Evolutionary conservation across 352 stramenopile species (phyloP).

Genomic region (Thraustochytrium striatum): DNA sequence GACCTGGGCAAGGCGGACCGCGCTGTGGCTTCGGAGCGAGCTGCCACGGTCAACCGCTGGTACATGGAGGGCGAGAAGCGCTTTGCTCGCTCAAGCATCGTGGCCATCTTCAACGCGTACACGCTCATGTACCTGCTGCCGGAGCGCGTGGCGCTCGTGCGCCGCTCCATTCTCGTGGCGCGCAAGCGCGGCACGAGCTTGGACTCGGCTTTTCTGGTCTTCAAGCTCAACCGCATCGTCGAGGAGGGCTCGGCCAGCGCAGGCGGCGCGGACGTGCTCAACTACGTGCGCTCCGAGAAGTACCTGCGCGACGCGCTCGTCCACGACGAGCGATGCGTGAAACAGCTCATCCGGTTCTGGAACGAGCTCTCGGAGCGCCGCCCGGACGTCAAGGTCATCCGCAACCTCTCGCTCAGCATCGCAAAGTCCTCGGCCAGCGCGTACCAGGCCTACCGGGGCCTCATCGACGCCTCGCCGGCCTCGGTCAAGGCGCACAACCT

Average conservation of each 20-base stretch:
- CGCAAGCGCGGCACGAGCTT: background rate
- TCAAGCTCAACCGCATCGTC: slow-evolving; percentile 2
- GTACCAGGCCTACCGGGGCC: slow-evolving; percentile 15
- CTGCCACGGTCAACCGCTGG: background rate
- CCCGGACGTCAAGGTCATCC: slow-evolving; percentile 12
- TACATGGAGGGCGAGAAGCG: background rate
- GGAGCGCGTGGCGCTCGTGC: background rate
- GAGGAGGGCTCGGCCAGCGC: slow-evolving; percentile 2
- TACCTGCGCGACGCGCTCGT: slow-evolving; percentile 1
- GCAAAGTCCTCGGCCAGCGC: background rate
- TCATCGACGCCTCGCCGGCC: background rate
- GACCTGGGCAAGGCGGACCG: slow-evolving; percentile 13
- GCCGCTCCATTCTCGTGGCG: background rate
- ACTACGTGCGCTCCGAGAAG: slow-evolving; percentile 4
- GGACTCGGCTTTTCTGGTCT: background rate
- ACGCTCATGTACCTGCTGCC: background rate
- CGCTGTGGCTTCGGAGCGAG: background rate
- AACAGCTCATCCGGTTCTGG: slow-evolving; percentile 17
- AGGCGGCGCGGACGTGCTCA: slow-evolving; percentile 22
- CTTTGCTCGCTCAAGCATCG: background rate
- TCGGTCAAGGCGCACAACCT: slow-evolving; percentile 14
- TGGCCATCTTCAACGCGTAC: slow-evolving; percentile 15
- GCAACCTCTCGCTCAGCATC: background rate
- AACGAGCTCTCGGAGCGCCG: slow-evolving; percentile 24
- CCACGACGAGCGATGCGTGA: slow-evolving; percentile 13